Base-by-base conservation (phyloP, 371 early-diverging fungal genomes). In the Mortierella sp. region DNA sequence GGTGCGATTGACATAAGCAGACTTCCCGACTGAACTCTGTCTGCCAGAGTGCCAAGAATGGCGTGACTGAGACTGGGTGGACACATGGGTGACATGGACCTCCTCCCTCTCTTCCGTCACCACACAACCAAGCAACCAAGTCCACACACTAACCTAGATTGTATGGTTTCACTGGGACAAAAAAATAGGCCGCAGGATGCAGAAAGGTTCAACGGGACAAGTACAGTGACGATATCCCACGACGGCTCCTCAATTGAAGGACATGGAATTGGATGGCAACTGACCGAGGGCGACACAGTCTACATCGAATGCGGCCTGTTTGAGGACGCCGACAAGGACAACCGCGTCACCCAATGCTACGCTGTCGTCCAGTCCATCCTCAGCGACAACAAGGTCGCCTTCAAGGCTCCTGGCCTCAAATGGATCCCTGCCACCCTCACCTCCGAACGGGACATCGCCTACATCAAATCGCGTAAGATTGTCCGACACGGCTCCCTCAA, bases 351-450 rank as follows among this genome's bases (percentile, higher is more conserved):
- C 13, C 83, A 85, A 24, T 79, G 79, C 70, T 83, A 79, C 58
- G 87, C 74, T 13, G 78, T 79, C 24, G 83, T 86, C 1, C 66
- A 67, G 34, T 41, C 69, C 4, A 70, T 86, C 53, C 31, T 82
- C 45, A 68, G 48, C 44, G 77, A 81, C 19, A 64, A 81, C 65
- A 64, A 73, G n/a, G 80, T 79, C 14, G 24, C 39, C 22, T 63
- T 86, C 67, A 85, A 86, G 48, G 70, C 74, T 0, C 87, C 87
- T 16, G 87, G 87, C 9, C 72, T 86, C 53, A 86, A 79, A 66
- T 85, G 86, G 86, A 67, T 80, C 26, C 85, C 80, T 11, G 79
- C 73, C 37, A 52, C 84, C 8, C 63, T 76, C 29, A 76, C 76
- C 19, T 76, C 84, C 3, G 84, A 83, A 40, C 76, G 76, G 39